Evolutionary conservation across 306 rosid species (phyloP), one percentile per base, ranked within the genome.

Genomic region (Ammopiptanthus mongolicus): DNA sequence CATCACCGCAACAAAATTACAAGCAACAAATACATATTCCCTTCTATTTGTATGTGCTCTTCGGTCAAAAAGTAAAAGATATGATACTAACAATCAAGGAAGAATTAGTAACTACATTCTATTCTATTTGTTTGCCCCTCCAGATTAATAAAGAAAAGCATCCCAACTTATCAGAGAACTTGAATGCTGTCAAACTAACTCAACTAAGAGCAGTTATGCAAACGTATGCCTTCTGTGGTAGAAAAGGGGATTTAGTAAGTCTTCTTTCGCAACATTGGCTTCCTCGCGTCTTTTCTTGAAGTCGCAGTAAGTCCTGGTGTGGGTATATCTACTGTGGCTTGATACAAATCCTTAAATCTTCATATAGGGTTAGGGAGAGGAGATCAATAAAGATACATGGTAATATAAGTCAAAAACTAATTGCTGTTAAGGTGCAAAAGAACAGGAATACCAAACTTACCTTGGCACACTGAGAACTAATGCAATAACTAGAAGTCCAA

Each of bases 291-390:
- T 74, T 85, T 95, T 75, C 88, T 92, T 18, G 88, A 60, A 59
- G 89, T 67, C 44, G 88, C 37, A 9, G 79, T n/a, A 74, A 87
- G 84, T 50, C 97, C 97, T 5, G 96, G 87, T 18, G 96, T 80
- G 23, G 96, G 93, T 55, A 87, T 87, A 23, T 91, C 96, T 56
- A 90, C 77, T 23, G 91, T 86, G 56, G 95, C 53, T 79, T 91
- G 92, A 74, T 89, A 92, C n/a, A 90, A 82, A 51, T 96, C 98
- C 75, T 87, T 89, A 71, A 92, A 78, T 81, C 99, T 96, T 75
- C 77, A 75, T 50, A 53, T 13, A 65, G 77, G 44, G 71, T 42
- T 22, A 66, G 44, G 69, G 15, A 14, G 46, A 44, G 14, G 55
- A 31, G 48, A 59, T 73, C 48, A 55, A 51, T 59, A 65, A 55